Base-by-base conservation (phyloP, 306 rosid species). In the Cucurbita moschata region DNA sequence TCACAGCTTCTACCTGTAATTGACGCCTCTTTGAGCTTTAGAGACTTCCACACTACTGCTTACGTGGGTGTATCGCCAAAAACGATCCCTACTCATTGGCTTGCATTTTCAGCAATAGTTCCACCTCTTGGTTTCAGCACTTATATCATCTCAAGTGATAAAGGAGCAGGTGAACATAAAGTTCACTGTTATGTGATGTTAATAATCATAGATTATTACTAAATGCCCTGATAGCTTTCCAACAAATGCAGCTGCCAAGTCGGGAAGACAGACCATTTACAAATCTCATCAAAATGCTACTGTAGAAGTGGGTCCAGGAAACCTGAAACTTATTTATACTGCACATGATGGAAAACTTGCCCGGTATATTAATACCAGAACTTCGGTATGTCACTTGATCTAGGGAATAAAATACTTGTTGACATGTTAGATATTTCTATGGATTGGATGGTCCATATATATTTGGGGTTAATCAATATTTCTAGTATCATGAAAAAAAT, bases 51-150 rank as follows among this genome's bases (percentile, higher is more conserved):
- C 54, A 79, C 77, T 7, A 59, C 16, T 68, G 95, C 92, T 73
- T 86, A 89, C 86, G 72, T 88, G 65, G 96, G 89, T n/a, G 81
- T 56, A 63, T 85, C 84, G 67, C 80, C 92, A 38, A 83, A 64
- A 62, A 87, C 69, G 62, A 79, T 77, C 4, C 90, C 88, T 3
- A 84, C 82, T 21, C 90, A 89, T 69, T 89, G 89, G 96, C 96
- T 92, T 76, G 89, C 84, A 1, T 92, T 92, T 82, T 83, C 90
- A 43, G 96, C 86, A n/a, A 37, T 79, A 23, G 90, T 86, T 46
- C 96, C 97, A 38, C 92, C 97, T 52, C 92, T 92, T 75, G 97
- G 97, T 78, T 92, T 89, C 82, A 89, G 83, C 79, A 86, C 96
- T 70, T 92, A 92, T 82, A 79, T 79, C 56, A 77, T 92, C 68